Evolutionary conservation across 73 alveolate genomes (phyloP).

Genomic region (Diophrys sp.): DNA sequence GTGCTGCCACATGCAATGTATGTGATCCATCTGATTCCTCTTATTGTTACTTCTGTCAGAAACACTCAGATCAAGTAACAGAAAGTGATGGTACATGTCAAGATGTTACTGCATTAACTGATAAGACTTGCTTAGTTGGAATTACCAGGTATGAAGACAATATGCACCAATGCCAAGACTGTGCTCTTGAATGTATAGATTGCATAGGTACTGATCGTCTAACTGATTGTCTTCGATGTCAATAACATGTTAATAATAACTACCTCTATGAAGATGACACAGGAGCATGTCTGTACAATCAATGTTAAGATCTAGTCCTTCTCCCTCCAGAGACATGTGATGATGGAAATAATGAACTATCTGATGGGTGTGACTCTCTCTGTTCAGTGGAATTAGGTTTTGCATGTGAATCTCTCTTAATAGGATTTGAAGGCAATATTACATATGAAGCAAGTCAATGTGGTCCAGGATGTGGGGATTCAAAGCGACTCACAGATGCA

Average conservation of each 20-base stretch:
- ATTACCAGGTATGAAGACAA: no score
- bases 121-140: neutral
- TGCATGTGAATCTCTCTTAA: neutral
- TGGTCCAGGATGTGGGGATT: neutral
- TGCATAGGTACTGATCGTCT: neutral
- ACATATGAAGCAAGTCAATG: neutral
- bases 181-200: neutral
- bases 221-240: neutral
- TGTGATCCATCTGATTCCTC: neutral
- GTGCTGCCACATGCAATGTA: neutral
- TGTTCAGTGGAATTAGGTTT: neutral
- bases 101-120: no score
- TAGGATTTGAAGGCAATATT: neutral
- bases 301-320: neutral
- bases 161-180: neutral
- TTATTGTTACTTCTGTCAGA: neutral
- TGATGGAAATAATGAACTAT: neutral
- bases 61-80: neutral
- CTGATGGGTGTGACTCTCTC: neutral
- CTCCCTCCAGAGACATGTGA: neutral
- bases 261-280: neutral
- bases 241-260: neutral
- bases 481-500: neutral
- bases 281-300: slow-evolving; percentile 1
- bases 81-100: neutral